Evolutionary conservation across 495 filamentous ascomycete genomes (phyloP).

Genomic region (Podospora anserina): DNA sequence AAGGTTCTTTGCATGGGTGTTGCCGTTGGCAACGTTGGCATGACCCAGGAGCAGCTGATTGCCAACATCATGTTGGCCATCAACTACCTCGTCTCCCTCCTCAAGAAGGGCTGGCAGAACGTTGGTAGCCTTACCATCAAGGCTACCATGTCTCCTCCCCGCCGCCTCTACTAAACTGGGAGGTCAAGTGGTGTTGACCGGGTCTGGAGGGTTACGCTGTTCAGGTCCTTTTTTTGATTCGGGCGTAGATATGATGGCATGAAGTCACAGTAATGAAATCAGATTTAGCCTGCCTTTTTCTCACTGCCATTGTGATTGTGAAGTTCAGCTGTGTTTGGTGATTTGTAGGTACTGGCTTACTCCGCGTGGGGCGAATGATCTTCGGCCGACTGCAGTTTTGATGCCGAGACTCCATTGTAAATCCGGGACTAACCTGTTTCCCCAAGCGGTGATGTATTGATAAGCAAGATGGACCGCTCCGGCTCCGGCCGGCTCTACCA

Average conservation of each 20-base stretch:
- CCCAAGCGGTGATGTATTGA: conserved; percentile 5
- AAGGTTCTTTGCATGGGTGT: conserved; percentile 99
- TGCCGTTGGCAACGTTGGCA: conserved; percentile 95
- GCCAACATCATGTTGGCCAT: conserved; percentile 95
- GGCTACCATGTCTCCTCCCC: conserved; percentile 94
- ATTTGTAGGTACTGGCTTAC: not conserved
- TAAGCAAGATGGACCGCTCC: conserved; percentile 5
- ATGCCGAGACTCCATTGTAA: not conserved
- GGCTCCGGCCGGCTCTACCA: not conserved
- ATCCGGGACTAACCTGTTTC: not conserved
- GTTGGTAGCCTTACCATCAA: conserved; percentile 98
- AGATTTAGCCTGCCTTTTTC: not conserved
- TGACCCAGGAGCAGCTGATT: conserved; percentile 93
- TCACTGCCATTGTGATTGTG: not conserved
- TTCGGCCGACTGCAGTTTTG: not conserved
- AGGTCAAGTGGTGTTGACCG: not conserved
- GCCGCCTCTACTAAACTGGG: conserved; percentile 10
- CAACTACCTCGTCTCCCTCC: conserved; percentile 97
- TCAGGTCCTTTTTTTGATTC: not conserved
- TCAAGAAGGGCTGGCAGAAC: conserved; percentile 99
- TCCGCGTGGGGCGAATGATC: not conserved
- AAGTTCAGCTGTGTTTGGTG: not conserved
- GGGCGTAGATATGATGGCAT: conserved; percentile 7
- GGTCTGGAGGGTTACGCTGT: conserved; percentile 1
- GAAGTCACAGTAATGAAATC: conserved; percentile 8